These are phyloP conservation scores for Cadophora luteo-olivacea DNA, from an alignment of 2,329 filamentous ascomycete species.

Conservation along the genomic window DNA sequence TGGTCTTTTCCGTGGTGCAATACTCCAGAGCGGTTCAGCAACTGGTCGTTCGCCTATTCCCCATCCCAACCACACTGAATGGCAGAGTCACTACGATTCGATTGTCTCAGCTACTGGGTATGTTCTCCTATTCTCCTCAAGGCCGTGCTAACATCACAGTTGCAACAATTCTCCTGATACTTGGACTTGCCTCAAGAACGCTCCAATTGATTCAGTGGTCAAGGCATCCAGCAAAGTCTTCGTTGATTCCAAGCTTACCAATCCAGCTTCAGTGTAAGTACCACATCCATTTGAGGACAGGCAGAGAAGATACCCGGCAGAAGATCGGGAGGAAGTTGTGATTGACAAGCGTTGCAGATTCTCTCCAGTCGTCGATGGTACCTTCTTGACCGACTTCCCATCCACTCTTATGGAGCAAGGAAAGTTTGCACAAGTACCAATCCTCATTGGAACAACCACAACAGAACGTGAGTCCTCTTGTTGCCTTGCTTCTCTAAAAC, in stretches of 20 bases:
- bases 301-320: no score
- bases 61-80: slow-evolving; percentile 17
- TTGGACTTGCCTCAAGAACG: slow-evolving; percentile 27
- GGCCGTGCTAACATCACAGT: slow-evolving; percentile 12
- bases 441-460: slow-evolving; percentile 27
- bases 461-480: slow-evolving; percentile 14
- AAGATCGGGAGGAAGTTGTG: no score
- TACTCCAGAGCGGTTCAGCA: slow-evolving; percentile 29
- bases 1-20: slow-evolving; percentile 24
- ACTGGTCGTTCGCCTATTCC: slow-evolving; percentile 27
- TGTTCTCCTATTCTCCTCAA: neutral
- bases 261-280: slow-evolving; percentile 7
- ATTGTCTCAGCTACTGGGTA: slow-evolving; percentile 25
- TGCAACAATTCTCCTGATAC: slow-evolving; percentile 10
- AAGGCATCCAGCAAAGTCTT: slow-evolving; percentile 21
- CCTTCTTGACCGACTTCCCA: slow-evolving; percentile 22
- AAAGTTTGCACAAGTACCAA: slow-evolving; percentile 25
- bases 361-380: slow-evolving; percentile 26
- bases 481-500: neutral
- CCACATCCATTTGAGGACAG: neutral
- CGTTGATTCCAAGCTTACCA: slow-evolving; percentile 3
- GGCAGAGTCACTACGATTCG: slow-evolving; percentile 20
- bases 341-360: slow-evolving; percentile 19
- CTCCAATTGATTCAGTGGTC: slow-evolving; percentile 21
- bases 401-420: slow-evolving; percentile 23